Percentiles rank a stretch among this genome's conserved stretches.
These are phyloP conservation scores for Ceratobasidium sp. DNA, from an alignment of 1,284 basidiomycete species.

Conservation along the genomic window DNA sequence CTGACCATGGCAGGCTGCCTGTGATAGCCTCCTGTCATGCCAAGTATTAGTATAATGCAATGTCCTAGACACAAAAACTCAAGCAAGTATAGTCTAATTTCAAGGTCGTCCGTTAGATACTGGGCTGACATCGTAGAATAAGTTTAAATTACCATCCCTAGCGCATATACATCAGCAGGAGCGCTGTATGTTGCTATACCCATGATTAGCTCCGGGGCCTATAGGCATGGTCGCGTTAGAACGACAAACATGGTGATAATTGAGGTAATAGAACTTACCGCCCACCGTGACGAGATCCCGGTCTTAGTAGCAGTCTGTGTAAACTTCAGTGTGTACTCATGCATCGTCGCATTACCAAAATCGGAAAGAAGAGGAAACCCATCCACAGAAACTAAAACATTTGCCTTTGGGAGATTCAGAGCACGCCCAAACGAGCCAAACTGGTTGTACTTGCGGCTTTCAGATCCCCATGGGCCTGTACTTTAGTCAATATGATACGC, in stretches of 20 bases:
- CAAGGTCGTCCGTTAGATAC: not conserved
- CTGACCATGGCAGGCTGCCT: not conserved
- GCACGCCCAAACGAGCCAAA: not conserved
- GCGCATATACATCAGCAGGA: slow-evolving; percentile 15
- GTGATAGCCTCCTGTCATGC: slow-evolving; percentile 2
- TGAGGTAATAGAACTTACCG: not conserved
- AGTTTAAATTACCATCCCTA: slow-evolving; percentile 5
- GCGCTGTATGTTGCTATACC: not conserved
- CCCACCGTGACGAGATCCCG: not conserved
- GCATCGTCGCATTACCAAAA: not conserved
- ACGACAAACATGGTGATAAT: not conserved
- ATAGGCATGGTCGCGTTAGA: not conserved
- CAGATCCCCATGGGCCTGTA: not conserved
- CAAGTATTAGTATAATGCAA: not conserved
- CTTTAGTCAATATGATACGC: not conserved
- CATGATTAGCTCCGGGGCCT: slow-evolving; percentile 20
- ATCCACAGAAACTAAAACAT: not conserved
- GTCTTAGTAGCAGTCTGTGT: not conserved
- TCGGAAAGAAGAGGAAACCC: not conserved
- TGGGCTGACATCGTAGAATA: not conserved
- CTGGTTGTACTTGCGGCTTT: not conserved
- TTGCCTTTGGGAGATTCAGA: not conserved
- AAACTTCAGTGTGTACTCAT: not conserved
- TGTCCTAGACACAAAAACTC: not conserved
- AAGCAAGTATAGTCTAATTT: not conserved